Evolutionary conservation across 164 flowering plant genomes (phyloP).

Genomic region (Buxus sempervirens): DNA sequence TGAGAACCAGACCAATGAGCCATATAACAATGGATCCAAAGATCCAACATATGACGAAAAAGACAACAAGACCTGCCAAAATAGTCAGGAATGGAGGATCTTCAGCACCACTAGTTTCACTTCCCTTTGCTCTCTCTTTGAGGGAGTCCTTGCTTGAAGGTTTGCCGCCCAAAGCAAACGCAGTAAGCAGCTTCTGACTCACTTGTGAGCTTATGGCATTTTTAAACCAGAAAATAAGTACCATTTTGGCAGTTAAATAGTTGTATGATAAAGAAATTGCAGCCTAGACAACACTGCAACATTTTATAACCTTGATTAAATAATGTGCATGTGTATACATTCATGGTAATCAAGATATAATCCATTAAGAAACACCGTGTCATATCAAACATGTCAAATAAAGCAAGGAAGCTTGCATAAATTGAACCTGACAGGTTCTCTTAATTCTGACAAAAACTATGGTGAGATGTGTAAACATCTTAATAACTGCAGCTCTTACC

Average conservation of each 20-base stretch:
- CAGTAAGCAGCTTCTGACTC: slow-evolving; percentile 4
- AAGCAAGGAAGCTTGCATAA: not conserved
- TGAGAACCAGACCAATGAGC: slow-evolving; percentile 22
- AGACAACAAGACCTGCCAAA: slow-evolving; percentile 22
- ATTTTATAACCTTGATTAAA: not conserved
- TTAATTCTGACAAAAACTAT: not conserved
- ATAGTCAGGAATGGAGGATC: slow-evolving; percentile 28
- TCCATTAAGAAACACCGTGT: not conserved
- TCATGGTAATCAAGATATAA: not conserved
- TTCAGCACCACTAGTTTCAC: slow-evolving; percentile 5
- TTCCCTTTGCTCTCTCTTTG: slow-evolving; percentile 5
- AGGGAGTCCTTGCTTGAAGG: slow-evolving; percentile 7
- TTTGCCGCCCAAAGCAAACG: slow-evolving; percentile 9
- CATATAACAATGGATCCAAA: slow-evolving; percentile 18
- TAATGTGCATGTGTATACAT: not conserved
- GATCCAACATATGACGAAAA: slow-evolving; percentile 15
- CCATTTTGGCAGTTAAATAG: not conserved
- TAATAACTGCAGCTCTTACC: too few species aligned
- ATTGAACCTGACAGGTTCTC: not conserved
- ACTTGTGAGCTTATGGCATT: not conserved
- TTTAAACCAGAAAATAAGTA: slow-evolving; percentile 10
- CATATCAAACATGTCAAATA: not conserved
- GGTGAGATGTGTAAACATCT: not conserved
- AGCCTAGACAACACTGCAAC: not conserved
- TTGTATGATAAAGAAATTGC: not conserved